These are phyloP conservation scores for Cucumis hystrix DNA, from an alignment of 306 rosid species.

Conservation along the genomic window DNA sequence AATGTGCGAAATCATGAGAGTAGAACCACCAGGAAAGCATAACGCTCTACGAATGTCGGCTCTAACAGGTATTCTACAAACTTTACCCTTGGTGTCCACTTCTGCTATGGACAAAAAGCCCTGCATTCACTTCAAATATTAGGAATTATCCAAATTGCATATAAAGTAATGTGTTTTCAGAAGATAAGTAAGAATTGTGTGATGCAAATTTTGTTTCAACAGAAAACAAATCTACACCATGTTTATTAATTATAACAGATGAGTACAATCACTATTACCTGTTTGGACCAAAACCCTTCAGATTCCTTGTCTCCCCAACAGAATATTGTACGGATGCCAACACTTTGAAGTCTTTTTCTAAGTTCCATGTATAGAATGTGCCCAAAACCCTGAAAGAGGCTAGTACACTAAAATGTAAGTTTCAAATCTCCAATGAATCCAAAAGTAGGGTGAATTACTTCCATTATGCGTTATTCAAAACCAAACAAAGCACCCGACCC, in stretches of 20 bases:
- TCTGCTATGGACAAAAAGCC: conserved; percentile 72
- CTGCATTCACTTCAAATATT: conserved; percentile 22
- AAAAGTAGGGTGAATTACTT: background rate
- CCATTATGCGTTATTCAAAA: background rate
- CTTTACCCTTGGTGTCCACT: conserved; percentile 61
- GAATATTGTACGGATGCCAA: conserved; percentile 63
- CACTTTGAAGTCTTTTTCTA: conserved; percentile 53
- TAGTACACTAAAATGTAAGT: background rate
- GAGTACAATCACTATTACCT: conserved; percentile 18
- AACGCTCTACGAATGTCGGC: conserved; percentile 63
- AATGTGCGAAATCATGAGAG: conserved; percentile 73
- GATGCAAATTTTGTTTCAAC: background rate
- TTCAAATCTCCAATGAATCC: background rate
- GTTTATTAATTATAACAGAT: background rate
- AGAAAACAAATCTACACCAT: background rate
- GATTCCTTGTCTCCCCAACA: conserved; percentile 97
- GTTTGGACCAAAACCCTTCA: conserved; percentile 85
- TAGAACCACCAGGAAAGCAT: conserved; percentile 89
- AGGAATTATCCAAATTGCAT: background rate
- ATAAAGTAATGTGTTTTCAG: background rate
- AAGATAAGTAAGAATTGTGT: background rate
- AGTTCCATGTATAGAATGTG: conserved; percentile 48
- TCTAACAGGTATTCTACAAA: conserved; percentile 59
- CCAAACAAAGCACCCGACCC: background rate
- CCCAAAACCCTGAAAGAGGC: conserved; percentile 62